Evolutionary conservation across 768 basidiomycete species (phyloP).

Genomic region (Serpula lacrymans): DNA sequence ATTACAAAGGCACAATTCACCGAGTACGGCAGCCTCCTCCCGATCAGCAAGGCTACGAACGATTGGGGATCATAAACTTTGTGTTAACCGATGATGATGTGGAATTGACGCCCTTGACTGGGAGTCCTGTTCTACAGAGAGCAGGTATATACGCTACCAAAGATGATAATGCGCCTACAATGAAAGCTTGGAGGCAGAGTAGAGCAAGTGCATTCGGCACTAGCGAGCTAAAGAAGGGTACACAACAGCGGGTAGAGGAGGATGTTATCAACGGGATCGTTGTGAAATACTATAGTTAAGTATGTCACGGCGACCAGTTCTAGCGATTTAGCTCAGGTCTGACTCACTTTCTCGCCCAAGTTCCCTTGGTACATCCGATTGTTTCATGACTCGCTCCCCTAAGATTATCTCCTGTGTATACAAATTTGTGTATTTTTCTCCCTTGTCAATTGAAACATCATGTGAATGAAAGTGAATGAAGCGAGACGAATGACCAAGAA

Average conservation of each 20-base stretch:
- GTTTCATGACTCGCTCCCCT: too few species aligned
- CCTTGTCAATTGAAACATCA: too few species aligned
- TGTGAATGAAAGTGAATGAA: too few species aligned
- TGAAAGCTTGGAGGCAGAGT: conserved; percentile 50
- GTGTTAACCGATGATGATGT: conserved; percentile 47
- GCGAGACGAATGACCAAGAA: too few species aligned
- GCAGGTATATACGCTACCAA: conserved; percentile 37
- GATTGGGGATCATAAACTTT: conserved; percentile 62
- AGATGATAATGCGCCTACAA: conserved; percentile 43
- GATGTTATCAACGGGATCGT: conserved; percentile 52
- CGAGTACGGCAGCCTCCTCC: conserved; percentile 57
- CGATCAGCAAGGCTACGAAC: conserved; percentile 47
- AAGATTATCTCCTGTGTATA: too few species aligned
- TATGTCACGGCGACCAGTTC: conserved; percentile 8
- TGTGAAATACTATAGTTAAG: conserved; percentile 55
- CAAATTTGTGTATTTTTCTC: too few species aligned
- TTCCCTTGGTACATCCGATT: too few species aligned
- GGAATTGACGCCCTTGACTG: conserved; percentile 39
- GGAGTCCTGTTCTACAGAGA: conserved; percentile 48
- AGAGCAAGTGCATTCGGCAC: conserved; percentile 52
- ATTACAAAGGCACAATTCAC: conserved; percentile 57
- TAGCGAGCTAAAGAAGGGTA: conserved; percentile 37
- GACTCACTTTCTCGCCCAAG: too few species aligned
- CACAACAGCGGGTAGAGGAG: conserved; percentile 46
- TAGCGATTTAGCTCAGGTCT: neutral